phyloP scores from a whole-genome alignment of 345 rosid genomes.

The Eucalyptus sp. region DNA sequence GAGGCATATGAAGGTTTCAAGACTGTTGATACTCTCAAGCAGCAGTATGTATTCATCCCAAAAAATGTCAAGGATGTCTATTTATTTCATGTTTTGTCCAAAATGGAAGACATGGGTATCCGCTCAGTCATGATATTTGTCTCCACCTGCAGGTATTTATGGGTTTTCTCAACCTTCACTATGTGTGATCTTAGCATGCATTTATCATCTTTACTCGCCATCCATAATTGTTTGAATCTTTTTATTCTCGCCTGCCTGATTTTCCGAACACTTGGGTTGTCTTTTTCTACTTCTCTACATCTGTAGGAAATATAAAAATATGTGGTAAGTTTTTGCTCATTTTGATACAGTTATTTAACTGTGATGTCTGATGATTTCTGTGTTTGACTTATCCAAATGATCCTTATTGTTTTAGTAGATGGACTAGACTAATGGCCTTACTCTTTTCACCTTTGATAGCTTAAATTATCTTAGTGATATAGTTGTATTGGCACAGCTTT shows the following conservation, averaged over 20 bases:
- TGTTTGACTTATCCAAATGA: neutral
- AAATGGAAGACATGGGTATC: constrained; percentile 76
- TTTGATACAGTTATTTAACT: neutral
- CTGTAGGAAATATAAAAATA: neutral
- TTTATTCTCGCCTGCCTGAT: neutral
- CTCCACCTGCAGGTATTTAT: constrained; percentile 82
- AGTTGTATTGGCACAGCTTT: neutral
- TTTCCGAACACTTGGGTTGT: neutral
- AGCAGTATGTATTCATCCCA: constrained; percentile 61
- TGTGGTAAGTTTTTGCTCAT: neutral
- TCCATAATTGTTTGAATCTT: neutral
- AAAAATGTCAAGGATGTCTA: constrained; percentile 81
- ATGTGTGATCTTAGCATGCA: neutral
- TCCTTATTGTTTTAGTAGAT: neutral
- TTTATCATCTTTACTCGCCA: neutral
- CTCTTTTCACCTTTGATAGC: neutral
- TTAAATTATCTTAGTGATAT: neutral
- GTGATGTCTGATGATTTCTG: neutral
- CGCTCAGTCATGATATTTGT: constrained; percentile 89
- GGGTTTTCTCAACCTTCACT: neutral
- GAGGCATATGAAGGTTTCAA: constrained; percentile 92
- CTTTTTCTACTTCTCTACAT: neutral
- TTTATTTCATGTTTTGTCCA: constrained; percentile 62
- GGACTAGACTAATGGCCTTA: neutral
- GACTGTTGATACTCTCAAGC: constrained; percentile 84